Evolutionary conservation across 306 rosid species (phyloP), one percentile per base, ranked within the genome.

Genomic region (Malus orientalis): DNA sequence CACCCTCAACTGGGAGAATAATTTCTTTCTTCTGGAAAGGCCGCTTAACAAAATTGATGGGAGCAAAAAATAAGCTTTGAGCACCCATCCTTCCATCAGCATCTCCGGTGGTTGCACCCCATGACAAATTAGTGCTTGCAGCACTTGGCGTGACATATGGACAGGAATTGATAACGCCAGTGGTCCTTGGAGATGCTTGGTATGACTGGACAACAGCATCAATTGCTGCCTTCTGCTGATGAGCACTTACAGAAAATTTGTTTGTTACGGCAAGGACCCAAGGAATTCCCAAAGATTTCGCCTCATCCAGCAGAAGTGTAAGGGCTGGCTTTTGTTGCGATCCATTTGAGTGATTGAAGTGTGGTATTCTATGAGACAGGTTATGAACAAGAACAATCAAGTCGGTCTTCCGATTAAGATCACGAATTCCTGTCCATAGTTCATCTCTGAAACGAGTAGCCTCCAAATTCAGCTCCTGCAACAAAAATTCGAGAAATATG

Each of bases 201-300:
- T 95, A 92, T 40, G 95, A 90, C 78, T 83, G 88, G 80, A 95
- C 69, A 74, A 87, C 97, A 59, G 96, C 90, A 76, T 88, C 93
- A 51, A 95, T 88, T 33, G 89, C 96, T 13, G 89, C 86, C 79
- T 82, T 90, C 77, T 95, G 98, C 57, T 88, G 93, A 85, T 92
- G 96, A 51, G 98, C 98, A 76, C 97, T 95, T 51, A 95, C 97
- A 57, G 98, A 89, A 79, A 95, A 95, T 82, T 90, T 95, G 81
- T 95, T 95, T 63, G 98, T 95, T 77, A 95, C 83, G 61, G 98
- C 98, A 79, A 95, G 97, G 67, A 95, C 91, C 97, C 98, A 95
- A 42, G 97, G 98, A 75, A 95, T 89, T 79, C 98, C 98, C 74
- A 95, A 91, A 70, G 96, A 78, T 79, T 92, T 95, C n/a, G 97